Conservation (phyloP, 2,329 filamentous ascomycete genomes). For the Aspergillus phoenicis region DNA sequence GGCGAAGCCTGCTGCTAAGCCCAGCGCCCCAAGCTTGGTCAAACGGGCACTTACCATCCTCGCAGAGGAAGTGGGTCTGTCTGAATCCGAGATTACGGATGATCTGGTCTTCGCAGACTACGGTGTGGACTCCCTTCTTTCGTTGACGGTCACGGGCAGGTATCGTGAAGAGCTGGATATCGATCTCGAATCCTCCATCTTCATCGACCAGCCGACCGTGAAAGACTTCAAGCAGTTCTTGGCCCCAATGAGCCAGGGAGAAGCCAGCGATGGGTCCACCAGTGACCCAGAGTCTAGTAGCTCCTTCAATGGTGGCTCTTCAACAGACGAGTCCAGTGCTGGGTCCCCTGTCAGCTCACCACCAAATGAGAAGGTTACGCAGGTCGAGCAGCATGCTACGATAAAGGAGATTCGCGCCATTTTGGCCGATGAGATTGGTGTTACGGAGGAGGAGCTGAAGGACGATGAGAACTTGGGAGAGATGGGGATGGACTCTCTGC, state of each 20-base stretch:
- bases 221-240: constrained; percentile 63
- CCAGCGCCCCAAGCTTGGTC: constrained; percentile 35
- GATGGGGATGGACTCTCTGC: constrained; percentile 51
- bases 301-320: constrained; percentile 27
- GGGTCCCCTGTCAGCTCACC: constrained; percentile 35
- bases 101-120: constrained; percentile 64
- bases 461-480: constrained; percentile 45
- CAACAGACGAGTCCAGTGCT: constrained; percentile 36
- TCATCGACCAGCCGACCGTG: constrained; percentile 62
- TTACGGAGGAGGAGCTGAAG: constrained; percentile 44
- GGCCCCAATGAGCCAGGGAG: constrained; percentile 34
- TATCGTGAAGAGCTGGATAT: constrained; percentile 64
- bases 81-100: constrained; percentile 61
- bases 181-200: constrained; percentile 61
- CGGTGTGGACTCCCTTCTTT: constrained; percentile 64
- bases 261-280: constrained; percentile 33
- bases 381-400: constrained; percentile 33
- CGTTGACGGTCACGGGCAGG: constrained; percentile 62
- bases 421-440: constrained; percentile 49
- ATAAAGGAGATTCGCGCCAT: constrained; percentile 45
- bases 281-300: constrained; percentile 35
- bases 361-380: constrained; percentile 30
- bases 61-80: constrained; percentile 56
- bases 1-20: constrained; percentile 24
- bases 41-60: constrained; percentile 43